phyloP scores from a whole-genome alignment of 495 filamentous ascomycete genomes.

The Collariella sp. region DNA sequence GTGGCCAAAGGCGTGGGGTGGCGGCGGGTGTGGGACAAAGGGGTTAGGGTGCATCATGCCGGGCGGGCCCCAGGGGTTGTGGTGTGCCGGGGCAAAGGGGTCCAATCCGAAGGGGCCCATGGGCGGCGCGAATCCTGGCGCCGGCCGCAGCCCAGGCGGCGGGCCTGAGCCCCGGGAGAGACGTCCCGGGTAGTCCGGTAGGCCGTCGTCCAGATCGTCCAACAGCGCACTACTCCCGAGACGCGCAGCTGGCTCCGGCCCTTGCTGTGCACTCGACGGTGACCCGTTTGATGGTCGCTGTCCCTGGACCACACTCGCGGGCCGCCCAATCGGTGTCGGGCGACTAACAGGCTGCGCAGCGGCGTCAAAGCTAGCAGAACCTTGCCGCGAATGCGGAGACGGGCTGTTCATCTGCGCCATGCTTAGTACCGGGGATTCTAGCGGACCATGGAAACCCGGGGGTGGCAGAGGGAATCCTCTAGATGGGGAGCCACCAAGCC shows the following conservation, averaged over 20 bases:
- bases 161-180: constrained; percentile 1
- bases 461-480: constrained; percentile 53
- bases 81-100: constrained; percentile 13
- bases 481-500: constrained; percentile 53
- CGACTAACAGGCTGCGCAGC: constrained; percentile 59
- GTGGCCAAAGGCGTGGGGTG: constrained; percentile 21
- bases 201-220: constrained; percentile 59
- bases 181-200: constrained; percentile 17
- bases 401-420: constrained; percentile 27
- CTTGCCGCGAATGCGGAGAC: constrained; percentile 38
- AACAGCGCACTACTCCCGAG: constrained; percentile 93
- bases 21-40: constrained; percentile 18
- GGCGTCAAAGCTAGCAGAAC: constrained; percentile 37
- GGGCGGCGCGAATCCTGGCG: constrained; percentile 13
- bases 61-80: constrained; percentile 24
- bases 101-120: constrained; percentile 24
- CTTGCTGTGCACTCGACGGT: constrained; percentile 44
- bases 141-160: constrained; percentile 21
- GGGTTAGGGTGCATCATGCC: constrained; percentile 11
- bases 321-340: constrained; percentile 82
- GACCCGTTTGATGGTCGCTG: constrained; percentile 24
- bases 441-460: constrained; percentile 45
- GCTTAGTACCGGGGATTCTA: constrained; percentile 34
- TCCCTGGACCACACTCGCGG: constrained; percentile 57
- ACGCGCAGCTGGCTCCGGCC: constrained; percentile 58